phyloP scores from a whole-genome alignment of 192 early-diverging fungal species.

The Backusella morwellensis region DNA sequence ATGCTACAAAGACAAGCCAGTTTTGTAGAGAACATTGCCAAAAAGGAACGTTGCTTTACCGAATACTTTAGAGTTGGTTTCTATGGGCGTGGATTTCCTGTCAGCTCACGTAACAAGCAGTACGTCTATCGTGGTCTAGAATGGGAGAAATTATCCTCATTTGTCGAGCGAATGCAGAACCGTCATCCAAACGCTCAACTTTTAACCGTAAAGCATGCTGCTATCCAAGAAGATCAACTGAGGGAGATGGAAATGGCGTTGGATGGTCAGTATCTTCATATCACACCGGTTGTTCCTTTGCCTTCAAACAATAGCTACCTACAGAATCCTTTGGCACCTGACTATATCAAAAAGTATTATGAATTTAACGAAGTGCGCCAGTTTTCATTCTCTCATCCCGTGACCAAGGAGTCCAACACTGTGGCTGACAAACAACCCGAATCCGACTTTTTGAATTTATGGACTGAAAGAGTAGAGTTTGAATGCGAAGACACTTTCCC shows the following conservation, averaged over 20 bases:
- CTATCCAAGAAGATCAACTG: constrained; percentile 43
- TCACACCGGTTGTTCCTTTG: constrained; percentile 62
- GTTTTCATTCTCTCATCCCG: constrained; percentile 67
- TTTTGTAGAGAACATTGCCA: constrained; percentile 47
- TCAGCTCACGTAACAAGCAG: constrained; percentile 55
- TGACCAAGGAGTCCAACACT: constrained; percentile 32
- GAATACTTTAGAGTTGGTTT: constrained; percentile 76
- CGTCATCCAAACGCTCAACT: constrained; percentile 60
- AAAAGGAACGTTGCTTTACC: constrained; percentile 50
- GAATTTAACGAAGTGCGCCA: constrained; percentile 58
- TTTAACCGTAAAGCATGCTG: constrained; percentile 40
- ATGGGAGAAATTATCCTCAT: constrained; percentile 74
- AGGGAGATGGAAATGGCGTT: constrained; percentile 29
- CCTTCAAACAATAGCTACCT: constrained; percentile 12
- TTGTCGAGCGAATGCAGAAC: constrained; percentile 67
- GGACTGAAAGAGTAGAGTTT: constrained; percentile 73
- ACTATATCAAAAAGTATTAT: constrained; percentile 60
- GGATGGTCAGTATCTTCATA: constrained; percentile 60
- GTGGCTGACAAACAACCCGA: constrained; percentile 43
- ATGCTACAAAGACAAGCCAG: constrained; percentile 54
- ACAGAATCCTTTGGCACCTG: constrained; percentile 40
- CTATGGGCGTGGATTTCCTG: constrained; percentile 60
- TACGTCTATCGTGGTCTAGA: constrained; percentile 69
- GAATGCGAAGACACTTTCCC: constrained; percentile 68
- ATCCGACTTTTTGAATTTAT: constrained; percentile 70